Evolutionary conservation across 495 filamentous ascomycete species (phyloP).

Genomic region (Hypoxylon perforatum): DNA sequence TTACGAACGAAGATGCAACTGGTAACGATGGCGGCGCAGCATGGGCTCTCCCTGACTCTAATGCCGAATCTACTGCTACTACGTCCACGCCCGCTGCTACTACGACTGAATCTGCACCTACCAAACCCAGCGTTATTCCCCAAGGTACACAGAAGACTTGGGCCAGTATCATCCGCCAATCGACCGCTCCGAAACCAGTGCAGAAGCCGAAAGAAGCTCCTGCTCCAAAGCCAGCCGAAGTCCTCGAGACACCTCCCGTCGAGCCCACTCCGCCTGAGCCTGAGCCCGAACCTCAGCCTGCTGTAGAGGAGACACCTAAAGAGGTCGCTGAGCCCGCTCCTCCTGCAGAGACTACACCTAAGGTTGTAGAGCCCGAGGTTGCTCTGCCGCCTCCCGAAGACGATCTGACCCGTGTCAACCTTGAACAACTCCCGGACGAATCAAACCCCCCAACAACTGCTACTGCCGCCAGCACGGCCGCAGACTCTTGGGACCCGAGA

Average conservation of each 20-base stretch:
- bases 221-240: conserved; percentile 52
- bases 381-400: conserved; percentile 77
- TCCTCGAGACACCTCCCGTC: conserved; percentile 49
- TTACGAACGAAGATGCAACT: conserved; percentile 51
- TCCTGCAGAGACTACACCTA: conserved; percentile 45
- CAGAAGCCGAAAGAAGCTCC: conserved; percentile 59
- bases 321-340: conserved; percentile 45
- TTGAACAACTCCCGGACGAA: conserved; percentile 86
- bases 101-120: conserved; percentile 34
- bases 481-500: conserved; percentile 81
- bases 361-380: conserved; percentile 62
- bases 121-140: conserved; percentile 49
- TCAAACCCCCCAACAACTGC: conserved; percentile 79
- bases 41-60: conserved; percentile 36
- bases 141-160: conserved; percentile 61
- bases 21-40: conserved; percentile 38
- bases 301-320: conserved; percentile 43
- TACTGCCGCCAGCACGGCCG: conserved; percentile 90
- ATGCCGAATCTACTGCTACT: conserved; percentile 36
- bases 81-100: conserved; percentile 31
- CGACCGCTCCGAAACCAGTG: conserved; percentile 55
- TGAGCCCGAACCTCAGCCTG: conserved; percentile 50
- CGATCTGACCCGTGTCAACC: conserved; percentile 88
- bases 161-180: conserved; percentile 66
- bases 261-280: conserved; percentile 42